Base-by-base conservation (phyloP, 176 grass and related monocot species). In the Rhipidocladum racemiflorum region DNA sequence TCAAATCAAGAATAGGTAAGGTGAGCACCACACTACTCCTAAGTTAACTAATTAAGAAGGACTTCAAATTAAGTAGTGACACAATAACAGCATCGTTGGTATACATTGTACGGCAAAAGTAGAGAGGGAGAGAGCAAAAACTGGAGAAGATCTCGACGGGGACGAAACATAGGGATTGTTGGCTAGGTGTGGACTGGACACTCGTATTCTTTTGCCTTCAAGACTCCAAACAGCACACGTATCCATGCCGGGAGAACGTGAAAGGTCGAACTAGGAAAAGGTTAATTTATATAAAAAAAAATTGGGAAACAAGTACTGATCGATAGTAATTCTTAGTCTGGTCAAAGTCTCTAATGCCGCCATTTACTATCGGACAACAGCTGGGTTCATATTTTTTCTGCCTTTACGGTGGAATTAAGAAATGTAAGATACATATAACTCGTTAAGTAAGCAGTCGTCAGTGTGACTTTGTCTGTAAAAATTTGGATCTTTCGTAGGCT, bases 161-260 rank as follows among this genome's bases (percentile, higher is more conserved):
- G 38, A 68, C 38, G 2, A 40, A 36, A n/a, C 21, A 67, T 12
- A 43, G 30, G 6, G 30, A 4, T 38, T 16, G 25, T 24, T 71
- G 25, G 24, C 13, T 13, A 32, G 12, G 61, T 68, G 82, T 61
- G 30, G n/a, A 71, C n/a, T 51, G 74, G 68, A 36, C 78, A 63
- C 17, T 54, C 35, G 28, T 72, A 27, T 48, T 64, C 57, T 28
- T 46, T 46, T 88, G 81, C 38, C 80, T 48, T 42, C 5, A 59
- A 88, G 66, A 83, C 83, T 78, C 86, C 48, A 38, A 68, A 38
- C 74, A 88, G 45, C 86, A 38, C 54, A 32, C 28, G 65, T 18
- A 64, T 24, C 27, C 15, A 49, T 72, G 57, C 24, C 32, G 7
- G 36, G 36, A 3, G 62, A 51, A 50, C 39, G 65, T 55, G 38